A percentile compares a stretch with the other conserved stretches of the same genome.
Conservation (phyloP, 139 green algal genomes). For the Deuterostichococcus epilithicus region DNA sequence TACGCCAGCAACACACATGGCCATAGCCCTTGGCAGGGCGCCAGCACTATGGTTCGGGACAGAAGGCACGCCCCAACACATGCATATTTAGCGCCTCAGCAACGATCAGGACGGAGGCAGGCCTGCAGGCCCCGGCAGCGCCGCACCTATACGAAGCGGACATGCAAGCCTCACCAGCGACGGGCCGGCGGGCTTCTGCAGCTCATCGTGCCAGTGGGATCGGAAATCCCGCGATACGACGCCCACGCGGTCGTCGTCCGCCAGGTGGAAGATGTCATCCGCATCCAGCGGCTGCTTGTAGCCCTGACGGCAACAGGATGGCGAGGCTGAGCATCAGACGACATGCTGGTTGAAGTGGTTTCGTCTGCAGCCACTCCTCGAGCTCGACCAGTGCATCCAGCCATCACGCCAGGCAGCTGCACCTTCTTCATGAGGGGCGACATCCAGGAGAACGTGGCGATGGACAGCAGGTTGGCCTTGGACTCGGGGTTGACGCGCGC, state of each 20-base stretch:
- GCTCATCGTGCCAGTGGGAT: constrained; percentile 28
- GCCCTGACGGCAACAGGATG: too few species aligned
- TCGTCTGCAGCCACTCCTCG: too few species aligned
- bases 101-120: background rate
- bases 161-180: constrained; percentile 32
- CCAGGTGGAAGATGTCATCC: constrained; percentile 49
- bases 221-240: constrained; percentile 22
- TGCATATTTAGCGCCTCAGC: too few species aligned
- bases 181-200: constrained; percentile 3
- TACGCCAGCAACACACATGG: too few species aligned
- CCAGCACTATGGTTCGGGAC: background rate
- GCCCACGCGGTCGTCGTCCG: constrained; percentile 33
- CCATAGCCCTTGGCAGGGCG: too few species aligned
- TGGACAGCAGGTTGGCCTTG: constrained; percentile 33
- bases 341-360: too few species aligned
- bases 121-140: too few species aligned
- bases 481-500: constrained; percentile 40
- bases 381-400: too few species aligned
- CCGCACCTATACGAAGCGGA: too few species aligned
- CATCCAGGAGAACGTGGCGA: constrained; percentile 49
- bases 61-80: background rate
- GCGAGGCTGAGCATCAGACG: too few species aligned
- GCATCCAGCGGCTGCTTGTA: constrained; percentile 42
- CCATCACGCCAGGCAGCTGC: too few species aligned
- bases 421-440: constrained; percentile 24